Evolutionary conservation across 495 filamentous ascomycete genomes (phyloP).

Genomic region (Penicillium manginii): DNA sequence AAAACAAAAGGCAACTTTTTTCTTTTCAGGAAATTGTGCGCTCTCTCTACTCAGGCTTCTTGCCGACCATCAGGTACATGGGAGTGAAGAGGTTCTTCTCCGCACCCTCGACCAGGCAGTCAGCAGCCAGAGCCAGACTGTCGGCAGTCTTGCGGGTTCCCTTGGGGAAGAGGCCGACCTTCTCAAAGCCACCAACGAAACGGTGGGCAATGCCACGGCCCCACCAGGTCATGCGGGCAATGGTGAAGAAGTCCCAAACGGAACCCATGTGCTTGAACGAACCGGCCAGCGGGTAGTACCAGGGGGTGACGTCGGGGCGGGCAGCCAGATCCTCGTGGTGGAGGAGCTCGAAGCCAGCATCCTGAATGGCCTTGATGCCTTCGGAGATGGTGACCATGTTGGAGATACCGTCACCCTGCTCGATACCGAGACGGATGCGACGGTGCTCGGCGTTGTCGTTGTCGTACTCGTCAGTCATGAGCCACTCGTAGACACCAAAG

Average conservation of each 20-base stretch:
- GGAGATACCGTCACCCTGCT: slow-evolving; percentile 95
- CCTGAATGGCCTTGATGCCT: slow-evolving; percentile 81
- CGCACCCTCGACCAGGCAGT: slow-evolving; percentile 87
- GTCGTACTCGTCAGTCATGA: slow-evolving; percentile 97
- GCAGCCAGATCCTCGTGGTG: slow-evolving; percentile 90
- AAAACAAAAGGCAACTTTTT: slow-evolving; percentile 3
- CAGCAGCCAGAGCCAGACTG: slow-evolving; percentile 78
- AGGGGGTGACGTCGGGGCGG: slow-evolving; percentile 75
- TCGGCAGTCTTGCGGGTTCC: slow-evolving; percentile 97
- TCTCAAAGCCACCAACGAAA: slow-evolving; percentile 80
- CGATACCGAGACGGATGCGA: slow-evolving; percentile 90
- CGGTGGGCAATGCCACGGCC: slow-evolving; percentile 77
- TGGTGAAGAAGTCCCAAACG: slow-evolving; percentile 78
- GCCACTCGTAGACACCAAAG: slow-evolving; percentile 99
- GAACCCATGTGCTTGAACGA: slow-evolving; percentile 81
- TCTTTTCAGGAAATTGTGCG: not conserved
- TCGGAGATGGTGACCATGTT: slow-evolving; percentile 96
- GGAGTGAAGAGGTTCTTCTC: slow-evolving; percentile 95
- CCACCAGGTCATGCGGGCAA: slow-evolving; percentile 87
- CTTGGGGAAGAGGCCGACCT: slow-evolving; percentile 69
- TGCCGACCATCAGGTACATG: slow-evolving; percentile 98
- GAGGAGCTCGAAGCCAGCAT: slow-evolving; percentile 83
- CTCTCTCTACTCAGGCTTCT: slow-evolving; percentile 69
- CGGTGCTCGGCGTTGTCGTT: slow-evolving; percentile 86
- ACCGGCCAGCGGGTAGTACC: slow-evolving; percentile 93